Evolutionary conservation across 805 yeast species (phyloP).

Genomic region (Torulaspora gathmanii): DNA sequence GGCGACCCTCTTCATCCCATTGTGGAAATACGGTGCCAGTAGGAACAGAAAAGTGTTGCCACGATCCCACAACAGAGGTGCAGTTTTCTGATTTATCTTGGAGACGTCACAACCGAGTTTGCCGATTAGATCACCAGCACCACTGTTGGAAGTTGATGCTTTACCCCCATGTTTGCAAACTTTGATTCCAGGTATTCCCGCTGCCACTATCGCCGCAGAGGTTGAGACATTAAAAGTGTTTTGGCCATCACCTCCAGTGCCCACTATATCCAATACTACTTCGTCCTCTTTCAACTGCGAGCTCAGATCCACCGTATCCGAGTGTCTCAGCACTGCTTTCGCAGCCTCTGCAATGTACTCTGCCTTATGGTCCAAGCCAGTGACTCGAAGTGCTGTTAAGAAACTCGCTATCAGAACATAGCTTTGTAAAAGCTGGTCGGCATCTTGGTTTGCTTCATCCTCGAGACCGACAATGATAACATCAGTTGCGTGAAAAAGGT

Average conservation of each 20-base stretch:
- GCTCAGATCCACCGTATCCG: slow-evolving; percentile 47
- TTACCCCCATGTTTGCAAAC: slow-evolving; percentile 97
- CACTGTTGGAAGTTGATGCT: slow-evolving; percentile 88
- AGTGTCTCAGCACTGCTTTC: slow-evolving; percentile 59
- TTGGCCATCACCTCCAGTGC: slow-evolving; percentile 99
- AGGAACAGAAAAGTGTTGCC: slow-evolving; percentile 57
- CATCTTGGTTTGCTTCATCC: slow-evolving; percentile 33
- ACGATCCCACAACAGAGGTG: slow-evolving; percentile 47
- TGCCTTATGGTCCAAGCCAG: slow-evolving; percentile 75
- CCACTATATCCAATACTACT: slow-evolving; percentile 68
- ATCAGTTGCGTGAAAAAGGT: slow-evolving; percentile 58
- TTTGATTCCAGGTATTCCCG: slow-evolving; percentile 69
- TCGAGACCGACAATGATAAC: slow-evolving; percentile 57
- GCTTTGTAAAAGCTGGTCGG: slow-evolving; percentile 5
- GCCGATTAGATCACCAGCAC: slow-evolving; percentile 84
- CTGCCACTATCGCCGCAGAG: slow-evolving; percentile 87
- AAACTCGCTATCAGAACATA: slow-evolving; percentile 72
- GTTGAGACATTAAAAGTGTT: slow-evolving; percentile 96
- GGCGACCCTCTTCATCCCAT: slow-evolving; percentile 83
- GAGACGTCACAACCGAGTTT: slow-evolving; percentile 78
- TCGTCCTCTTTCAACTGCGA: background rate
- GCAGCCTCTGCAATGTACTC: slow-evolving; percentile 86
- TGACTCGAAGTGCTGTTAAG: slow-evolving; percentile 67
- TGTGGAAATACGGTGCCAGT: slow-evolving; percentile 92
- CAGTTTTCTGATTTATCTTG: slow-evolving; percentile 59